A percentile compares a stretch with the other conserved stretches of the same genome.
These are phyloP conservation scores for Aspergillus carlsbadensis DNA, from an alignment of 495 filamentous ascomycete genomes.

Conservation along the genomic window DNA sequence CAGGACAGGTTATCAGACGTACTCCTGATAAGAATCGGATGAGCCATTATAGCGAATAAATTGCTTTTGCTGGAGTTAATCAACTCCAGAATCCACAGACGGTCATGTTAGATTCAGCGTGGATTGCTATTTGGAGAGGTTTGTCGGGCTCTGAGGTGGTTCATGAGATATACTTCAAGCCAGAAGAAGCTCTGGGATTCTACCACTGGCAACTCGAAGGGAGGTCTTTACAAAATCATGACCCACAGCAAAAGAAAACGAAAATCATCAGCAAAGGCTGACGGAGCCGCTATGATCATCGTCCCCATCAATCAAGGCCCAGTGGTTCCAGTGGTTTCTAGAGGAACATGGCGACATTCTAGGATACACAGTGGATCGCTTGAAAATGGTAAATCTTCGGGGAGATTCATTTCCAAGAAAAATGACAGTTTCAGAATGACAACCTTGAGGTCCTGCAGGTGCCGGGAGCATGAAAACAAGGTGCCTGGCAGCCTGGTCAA, in stretches of 20 bases:
- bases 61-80: no score
- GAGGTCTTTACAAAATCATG: neutral
- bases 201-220: neutral
- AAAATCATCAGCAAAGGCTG: neutral
- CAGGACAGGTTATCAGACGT: neutral
- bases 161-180: no score
- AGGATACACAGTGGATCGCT: neutral
- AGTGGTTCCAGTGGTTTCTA: slow-evolving; percentile 2
- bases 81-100: no score
- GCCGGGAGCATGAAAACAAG: no score
- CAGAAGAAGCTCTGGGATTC: neutral
- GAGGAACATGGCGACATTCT: neutral
- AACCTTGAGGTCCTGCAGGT: no score
- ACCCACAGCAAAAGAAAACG: neutral
- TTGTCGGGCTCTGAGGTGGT: no score
- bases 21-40: neutral
- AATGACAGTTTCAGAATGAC: neutral
- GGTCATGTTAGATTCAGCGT: no score
- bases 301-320: neutral
- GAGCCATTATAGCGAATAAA: no score
- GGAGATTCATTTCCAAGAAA: neutral
- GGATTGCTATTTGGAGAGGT: no score
- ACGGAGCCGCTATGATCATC: slow-evolving; percentile 1
- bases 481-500: no score
- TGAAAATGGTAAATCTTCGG: slow-evolving; percentile 3